Base-by-base conservation (phyloP, 1,284 basidiomycete genomes). In the Trichosporon sp. region DNA sequence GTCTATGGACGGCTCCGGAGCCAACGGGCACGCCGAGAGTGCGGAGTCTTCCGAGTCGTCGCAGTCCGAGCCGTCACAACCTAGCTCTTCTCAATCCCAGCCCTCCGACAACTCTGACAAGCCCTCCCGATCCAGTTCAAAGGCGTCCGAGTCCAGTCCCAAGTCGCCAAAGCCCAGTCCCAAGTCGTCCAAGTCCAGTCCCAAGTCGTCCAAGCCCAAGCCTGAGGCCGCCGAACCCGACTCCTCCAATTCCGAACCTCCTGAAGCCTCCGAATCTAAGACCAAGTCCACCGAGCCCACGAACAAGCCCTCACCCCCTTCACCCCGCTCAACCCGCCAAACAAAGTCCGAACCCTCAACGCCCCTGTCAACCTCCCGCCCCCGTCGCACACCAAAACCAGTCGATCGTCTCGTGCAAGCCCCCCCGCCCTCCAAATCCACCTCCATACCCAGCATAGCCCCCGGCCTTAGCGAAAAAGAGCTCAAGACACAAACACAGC, bases 381-480 rank as follows among this genome's bases (percentile, higher is more conserved):
- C 49, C 16, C 49, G 49, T 4, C 49, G 49, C 27, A 54, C 49
- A 8, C 49, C 49, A 2, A 54, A 54, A 7, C 49, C 49, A 9
- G 49, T 54, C 10, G 25, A 54, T 1, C 49, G 49, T 19, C 27
- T 54, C 1, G 49, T 54, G 25, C 49, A 54, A 16, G 49, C 49
- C 29, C 25, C 49, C 5, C 27, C 31, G 2, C 49, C 49, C 7
- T n/a, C 59, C n/a, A 46, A 58, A 13, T 25, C 66, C 0, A 13
- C 33, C 7, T 29, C 59, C 2, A 56, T 58, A 1, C 56, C 62
- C 0, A 65, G 70, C 3, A 70, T 69, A 19, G 70, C 64, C 2
- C 71, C 73, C 3, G 67, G 67, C 40, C 71, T 79, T 49, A 73
- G 76, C 1, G 76, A 78, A 58, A 77, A 75, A 61, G 75, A 79